Conservation (phyloP, 306 rosid genomes). For the Hippophae rhamnoides region DNA sequence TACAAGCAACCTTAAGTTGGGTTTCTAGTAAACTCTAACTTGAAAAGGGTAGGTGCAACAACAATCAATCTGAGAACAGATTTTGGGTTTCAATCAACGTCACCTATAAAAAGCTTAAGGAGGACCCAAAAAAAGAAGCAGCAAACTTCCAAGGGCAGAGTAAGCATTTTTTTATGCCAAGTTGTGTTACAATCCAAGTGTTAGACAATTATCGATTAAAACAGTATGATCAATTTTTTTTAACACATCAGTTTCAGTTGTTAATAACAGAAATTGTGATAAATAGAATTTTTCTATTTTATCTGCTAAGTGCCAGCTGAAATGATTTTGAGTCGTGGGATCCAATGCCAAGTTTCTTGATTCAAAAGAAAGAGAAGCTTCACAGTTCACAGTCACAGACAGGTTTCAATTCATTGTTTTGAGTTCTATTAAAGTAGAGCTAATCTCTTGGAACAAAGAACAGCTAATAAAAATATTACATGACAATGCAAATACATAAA, state of each 20-base stretch:
- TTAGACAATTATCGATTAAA: too few relatives aligned
- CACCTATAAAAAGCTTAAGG: too few relatives aligned
- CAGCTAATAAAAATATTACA: constrained; percentile 4
- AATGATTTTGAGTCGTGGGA: constrained; percentile 3
- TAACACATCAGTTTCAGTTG: too few relatives aligned
- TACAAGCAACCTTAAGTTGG: too few relatives aligned
- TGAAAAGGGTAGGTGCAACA: too few relatives aligned
- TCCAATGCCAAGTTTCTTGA: constrained; percentile 4
- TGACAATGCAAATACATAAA: neutral
- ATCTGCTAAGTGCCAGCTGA: neutral
- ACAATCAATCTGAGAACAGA: too few relatives aligned
- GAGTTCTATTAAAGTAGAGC: neutral
- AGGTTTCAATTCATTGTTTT: neutral
- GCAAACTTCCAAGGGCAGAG: constrained; percentile 2
- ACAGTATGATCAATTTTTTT: too few relatives aligned
- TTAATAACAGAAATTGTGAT: too few relatives aligned
- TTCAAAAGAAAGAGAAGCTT: neutral
- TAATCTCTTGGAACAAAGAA: neutral
- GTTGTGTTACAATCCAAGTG: too few relatives aligned
- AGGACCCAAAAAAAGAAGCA: neutral
- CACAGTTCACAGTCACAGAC: neutral
- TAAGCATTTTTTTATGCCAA: neutral
- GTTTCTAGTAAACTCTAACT: too few relatives aligned
- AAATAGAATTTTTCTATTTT: too few relatives aligned
- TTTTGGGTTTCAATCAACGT: too few relatives aligned